These are phyloP conservation scores for Linnemannia elongata DNA, from an alignment of 192 early-diverging fungal genomes.

Conservation along the genomic window DNA sequence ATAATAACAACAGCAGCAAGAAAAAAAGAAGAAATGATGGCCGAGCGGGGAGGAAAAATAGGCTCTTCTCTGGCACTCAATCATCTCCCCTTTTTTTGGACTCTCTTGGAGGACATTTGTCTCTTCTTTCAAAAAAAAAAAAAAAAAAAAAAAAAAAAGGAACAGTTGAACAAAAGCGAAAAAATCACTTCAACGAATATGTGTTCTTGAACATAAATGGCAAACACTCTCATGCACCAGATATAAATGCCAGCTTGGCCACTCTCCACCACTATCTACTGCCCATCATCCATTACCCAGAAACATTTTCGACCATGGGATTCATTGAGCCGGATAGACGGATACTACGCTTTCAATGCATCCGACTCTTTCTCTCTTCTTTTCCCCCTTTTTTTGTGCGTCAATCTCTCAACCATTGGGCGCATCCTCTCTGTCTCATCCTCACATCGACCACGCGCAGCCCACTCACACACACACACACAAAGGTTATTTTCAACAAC, in stretches of 20 bases:
- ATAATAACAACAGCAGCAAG: no score
- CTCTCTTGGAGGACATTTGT: no score
- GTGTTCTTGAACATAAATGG: no score
- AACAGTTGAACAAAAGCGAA: no score
- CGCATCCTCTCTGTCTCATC: background rate
- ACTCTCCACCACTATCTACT: no score
- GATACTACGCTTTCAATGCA: background rate
- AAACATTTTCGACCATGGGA: background rate
- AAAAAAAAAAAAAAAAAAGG: background rate
- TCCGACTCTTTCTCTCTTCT: background rate
- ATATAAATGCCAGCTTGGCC: no score
- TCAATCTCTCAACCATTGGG: background rate
- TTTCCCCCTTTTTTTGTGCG: background rate
- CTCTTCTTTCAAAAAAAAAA: background rate
- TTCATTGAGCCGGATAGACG: conserved; percentile 8
- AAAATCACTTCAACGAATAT: no score
- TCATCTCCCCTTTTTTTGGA: no score
- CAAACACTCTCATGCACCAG: no score
- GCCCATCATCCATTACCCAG: background rate
- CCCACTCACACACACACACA: background rate
- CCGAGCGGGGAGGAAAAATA: background rate
- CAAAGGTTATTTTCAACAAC: background rate
- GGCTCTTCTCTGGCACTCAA: background rate
- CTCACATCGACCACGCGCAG: background rate
- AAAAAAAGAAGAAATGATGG: background rate